A percentile compares a stretch with the other conserved stretches of the same genome.
phyloP scores from a whole-genome alignment of 257 asterid genomes.

The Gentiana dahurica region DNA sequence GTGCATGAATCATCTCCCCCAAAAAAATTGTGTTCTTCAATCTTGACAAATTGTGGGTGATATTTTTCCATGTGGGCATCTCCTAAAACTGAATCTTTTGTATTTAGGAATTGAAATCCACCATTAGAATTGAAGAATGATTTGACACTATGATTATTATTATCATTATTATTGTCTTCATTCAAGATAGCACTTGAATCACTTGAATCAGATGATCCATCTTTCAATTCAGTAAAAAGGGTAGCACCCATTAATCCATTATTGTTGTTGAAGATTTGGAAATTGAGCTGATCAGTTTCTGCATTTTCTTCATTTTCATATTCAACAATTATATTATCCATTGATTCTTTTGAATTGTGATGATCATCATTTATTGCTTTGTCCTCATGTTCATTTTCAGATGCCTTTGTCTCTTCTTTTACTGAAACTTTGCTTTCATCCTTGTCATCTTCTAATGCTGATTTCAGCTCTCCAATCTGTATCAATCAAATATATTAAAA shows the following conservation, averaged over 20 bases:
- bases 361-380: too few species aligned
- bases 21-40: constrained; percentile 75
- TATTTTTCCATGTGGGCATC: constrained; percentile 19
- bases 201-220: constrained; percentile 30
- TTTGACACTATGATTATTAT: constrained; percentile 1
- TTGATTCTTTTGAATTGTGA: too few species aligned
- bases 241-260: constrained; percentile 1
- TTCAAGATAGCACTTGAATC: constrained; percentile 29
- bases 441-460: too few species aligned
- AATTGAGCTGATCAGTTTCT: constrained; percentile 13
- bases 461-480: too few species aligned
- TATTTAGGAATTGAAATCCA: constrained; percentile 1
- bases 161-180: constrained; percentile 11
- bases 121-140: constrained; percentile 10
- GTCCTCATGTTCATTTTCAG: too few species aligned
- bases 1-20: constrained; percentile 68
- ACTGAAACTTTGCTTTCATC: too few species aligned
- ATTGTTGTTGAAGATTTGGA: constrained; percentile 22
- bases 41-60: constrained; percentile 46
- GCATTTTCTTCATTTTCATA: constrained; percentile 18
- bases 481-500: too few species aligned
- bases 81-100: constrained; percentile 27
- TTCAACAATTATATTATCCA: too few species aligned
- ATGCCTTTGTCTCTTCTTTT: too few species aligned
- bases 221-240: constrained; percentile 8